A percentile compares a stretch with the other conserved stretches of the same genome.
These are phyloP conservation scores for Rosa lucieae DNA, from an alignment of 306 rosid genomes.

Conservation along the genomic window DNA sequence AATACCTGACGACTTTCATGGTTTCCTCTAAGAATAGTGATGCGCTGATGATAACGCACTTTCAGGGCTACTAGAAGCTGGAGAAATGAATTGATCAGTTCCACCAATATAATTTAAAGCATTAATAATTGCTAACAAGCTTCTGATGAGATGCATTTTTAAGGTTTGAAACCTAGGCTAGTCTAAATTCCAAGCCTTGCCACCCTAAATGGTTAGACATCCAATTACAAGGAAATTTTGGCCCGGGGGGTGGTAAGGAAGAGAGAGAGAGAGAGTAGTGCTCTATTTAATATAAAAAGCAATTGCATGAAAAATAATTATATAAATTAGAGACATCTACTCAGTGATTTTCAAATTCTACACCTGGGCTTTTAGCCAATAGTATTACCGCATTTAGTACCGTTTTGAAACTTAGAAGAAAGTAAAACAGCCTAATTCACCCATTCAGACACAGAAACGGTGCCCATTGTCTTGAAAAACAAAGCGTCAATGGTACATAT, in stretches of 20 bases:
- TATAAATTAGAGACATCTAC: neutral
- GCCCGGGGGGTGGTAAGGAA: too few species aligned
- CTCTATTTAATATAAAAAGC: neutral
- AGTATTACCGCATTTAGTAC: neutral
- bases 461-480: neutral
- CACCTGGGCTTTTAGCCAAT: neutral
- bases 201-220: neutral
- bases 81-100: constrained; percentile 37
- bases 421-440: neutral
- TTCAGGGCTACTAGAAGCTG: constrained; percentile 96
- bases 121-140: neutral
- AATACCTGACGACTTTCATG: constrained; percentile 99
- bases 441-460: neutral
- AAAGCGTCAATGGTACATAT: neutral
- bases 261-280: neutral
- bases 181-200: too few species aligned
- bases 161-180: too few species aligned
- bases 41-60: constrained; percentile 92
- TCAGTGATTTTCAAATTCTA: neutral
- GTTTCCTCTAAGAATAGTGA: constrained; percentile 98
- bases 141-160: neutral
- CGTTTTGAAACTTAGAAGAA: neutral
- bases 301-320: neutral
- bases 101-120: constrained; percentile 6
- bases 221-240: neutral